Conservation (phyloP, 305 asterid species). For the Andrographis paniculata region DNA sequence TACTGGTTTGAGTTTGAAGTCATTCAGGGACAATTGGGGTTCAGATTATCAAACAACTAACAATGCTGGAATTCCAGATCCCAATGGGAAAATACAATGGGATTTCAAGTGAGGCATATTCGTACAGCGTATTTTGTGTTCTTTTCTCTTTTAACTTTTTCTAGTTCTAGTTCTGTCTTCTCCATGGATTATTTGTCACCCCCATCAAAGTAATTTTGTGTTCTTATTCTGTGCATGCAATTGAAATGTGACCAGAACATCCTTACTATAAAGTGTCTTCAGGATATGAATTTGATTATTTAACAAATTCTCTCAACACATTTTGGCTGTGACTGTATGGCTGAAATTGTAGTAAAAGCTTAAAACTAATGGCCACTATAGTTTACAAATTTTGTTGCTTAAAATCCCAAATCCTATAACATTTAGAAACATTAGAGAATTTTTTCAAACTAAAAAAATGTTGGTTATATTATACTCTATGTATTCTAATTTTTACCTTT, state of each 20-base stretch:
- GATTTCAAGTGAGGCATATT: slow-evolving; percentile 73
- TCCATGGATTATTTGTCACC: slow-evolving; percentile 8
- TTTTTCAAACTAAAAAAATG: too few species aligned
- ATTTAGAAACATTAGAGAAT: not conserved
- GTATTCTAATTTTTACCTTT: slow-evolving; percentile 23
- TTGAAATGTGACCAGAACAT: too few species aligned
- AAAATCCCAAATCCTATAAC: too few species aligned
- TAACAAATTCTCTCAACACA: not conserved
- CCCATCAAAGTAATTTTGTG: slow-evolving; percentile 7
- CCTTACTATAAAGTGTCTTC: too few species aligned
- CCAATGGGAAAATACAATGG: slow-evolving; percentile 74
- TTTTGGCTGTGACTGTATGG: not conserved
- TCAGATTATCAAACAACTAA: slow-evolving; percentile 77
- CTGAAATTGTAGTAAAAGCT: not conserved
- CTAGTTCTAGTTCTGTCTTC: slow-evolving; percentile 15
- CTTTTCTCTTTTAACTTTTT: slow-evolving; percentile 4
- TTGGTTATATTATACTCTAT: slow-evolving; percentile 2
- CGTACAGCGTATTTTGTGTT: slow-evolving; percentile 15
- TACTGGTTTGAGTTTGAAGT: slow-evolving; percentile 76
- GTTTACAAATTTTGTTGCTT: too few species aligned
- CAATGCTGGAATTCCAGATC: slow-evolving; percentile 97
- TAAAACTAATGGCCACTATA: too few species aligned
- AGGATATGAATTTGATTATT: slow-evolving; percentile 7
- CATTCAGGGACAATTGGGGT: slow-evolving; percentile 78
- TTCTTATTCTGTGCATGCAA: too few species aligned